These are phyloP conservation scores for Hsuehochloa calcarea DNA, from an alignment of 176 grass and related monocot genomes.

Conservation along the genomic window DNA sequence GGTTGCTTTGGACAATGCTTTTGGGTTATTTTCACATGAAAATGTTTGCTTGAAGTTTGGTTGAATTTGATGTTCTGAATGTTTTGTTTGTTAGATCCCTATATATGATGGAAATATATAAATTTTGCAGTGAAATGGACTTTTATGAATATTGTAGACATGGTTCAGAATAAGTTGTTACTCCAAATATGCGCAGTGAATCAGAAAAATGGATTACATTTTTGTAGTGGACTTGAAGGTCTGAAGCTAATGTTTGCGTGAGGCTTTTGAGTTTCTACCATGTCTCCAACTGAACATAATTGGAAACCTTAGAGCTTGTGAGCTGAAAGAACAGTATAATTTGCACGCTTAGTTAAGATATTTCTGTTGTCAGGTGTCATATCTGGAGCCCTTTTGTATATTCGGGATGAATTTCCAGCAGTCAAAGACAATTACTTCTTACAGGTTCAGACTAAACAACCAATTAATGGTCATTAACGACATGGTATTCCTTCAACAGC, in stretches of 20 bases:
- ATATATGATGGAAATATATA: background rate
- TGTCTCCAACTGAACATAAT: background rate
- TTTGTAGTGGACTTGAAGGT: background rate
- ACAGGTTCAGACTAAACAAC: slow-evolving; percentile 53
- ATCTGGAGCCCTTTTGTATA: slow-evolving; percentile 89
- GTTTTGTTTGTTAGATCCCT: background rate
- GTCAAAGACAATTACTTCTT: slow-evolving; percentile 72
- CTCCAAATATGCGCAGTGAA: too few species aligned
- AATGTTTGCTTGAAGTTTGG: background rate
- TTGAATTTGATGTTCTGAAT: background rate
- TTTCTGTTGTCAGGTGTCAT: slow-evolving; percentile 68
- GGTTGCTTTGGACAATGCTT: background rate
- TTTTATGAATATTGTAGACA: too few species aligned
- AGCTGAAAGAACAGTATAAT: background rate
- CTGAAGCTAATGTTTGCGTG: background rate
- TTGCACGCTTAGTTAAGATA: slow-evolving; percentile 3
- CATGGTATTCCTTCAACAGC: background rate
- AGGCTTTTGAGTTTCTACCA: background rate
- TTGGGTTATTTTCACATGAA: background rate
- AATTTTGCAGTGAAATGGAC: background rate
- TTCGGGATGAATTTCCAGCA: slow-evolving; percentile 77
- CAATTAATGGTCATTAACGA: background rate
- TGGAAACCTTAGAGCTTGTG: background rate
- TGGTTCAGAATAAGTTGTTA: background rate
- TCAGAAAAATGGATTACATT: background rate